Base-by-base conservation (phyloP, 257 asterid genomes). In the Solanum pennellii region DNA sequence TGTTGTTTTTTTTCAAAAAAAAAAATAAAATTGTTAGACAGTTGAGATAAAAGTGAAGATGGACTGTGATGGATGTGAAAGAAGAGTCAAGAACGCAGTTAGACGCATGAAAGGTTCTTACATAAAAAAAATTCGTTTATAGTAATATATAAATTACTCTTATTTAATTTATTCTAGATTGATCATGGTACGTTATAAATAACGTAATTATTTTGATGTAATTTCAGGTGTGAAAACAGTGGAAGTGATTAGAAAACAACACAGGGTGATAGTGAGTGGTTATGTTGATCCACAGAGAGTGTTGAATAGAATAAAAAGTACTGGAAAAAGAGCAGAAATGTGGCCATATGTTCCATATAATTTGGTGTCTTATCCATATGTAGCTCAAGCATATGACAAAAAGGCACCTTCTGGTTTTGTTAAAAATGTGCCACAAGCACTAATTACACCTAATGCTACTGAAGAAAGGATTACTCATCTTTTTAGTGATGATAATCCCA, bases 11-110 rank as follows among this genome's bases (percentile, higher is more conserved):
- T 49, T 52, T 16, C 2, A 5, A 5, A 15, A 49, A 47, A 45
- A 1, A 39, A 7, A 13, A 39, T 41, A 16, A 52, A 23, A 10
- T 71, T 88, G 45, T 86, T 92, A 96, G 98, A 96, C 98, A 3
- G 98, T 96, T 73, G 98, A 96, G 92, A 93, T 96, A 89, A 94
- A 92, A 91, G 98, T 96, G 35, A 96, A 96, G 91, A 91, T 96
- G 95, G 98, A 96, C 88, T 96, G 98, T 87, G 98, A 96, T 89
- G 98, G 98, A 77, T 96, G 98, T 83, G 98, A 96, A 91, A 94
- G 98, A 91, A 94, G 94, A 86, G 98, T 96, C 80, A 94, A 86
- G 90, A 94, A 94, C 87, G 95, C 98, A 35, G 96, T 93, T 47
- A 94, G 87, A 76, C 69, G 86, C 90, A 96, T 96, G 92, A 93